A percentile compares a stretch with the other conserved stretches of the same genome.
These are phyloP conservation scores for Bremia lactucae DNA, from an alignment of 352 stramenopile genomes.

Conservation along the genomic window DNA sequence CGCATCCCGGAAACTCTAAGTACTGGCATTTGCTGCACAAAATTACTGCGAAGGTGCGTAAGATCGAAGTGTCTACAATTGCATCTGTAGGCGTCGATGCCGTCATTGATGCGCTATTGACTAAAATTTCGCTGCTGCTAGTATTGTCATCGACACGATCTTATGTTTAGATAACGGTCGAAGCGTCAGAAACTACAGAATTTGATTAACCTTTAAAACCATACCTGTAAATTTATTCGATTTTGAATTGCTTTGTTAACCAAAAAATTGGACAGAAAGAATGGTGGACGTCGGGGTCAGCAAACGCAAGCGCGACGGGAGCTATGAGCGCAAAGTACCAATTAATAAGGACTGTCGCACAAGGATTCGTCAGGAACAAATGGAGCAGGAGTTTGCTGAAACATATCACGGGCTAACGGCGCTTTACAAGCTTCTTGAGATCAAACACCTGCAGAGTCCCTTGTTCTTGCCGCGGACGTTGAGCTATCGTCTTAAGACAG, in stretches of 20 bases:
- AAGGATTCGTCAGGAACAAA: conserved; percentile 55
- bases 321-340: conserved; percentile 26
- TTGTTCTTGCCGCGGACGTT: conserved; percentile 72
- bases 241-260: no score
- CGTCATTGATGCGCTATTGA: conserved; percentile 1
- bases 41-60: conserved; percentile 74
- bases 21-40: conserved; percentile 76
- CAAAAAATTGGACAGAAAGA: neutral
- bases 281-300: conserved; percentile 22
- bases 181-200: no score
- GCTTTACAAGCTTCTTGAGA: conserved; percentile 77
- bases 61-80: conserved; percentile 5
- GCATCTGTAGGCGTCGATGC: neutral
- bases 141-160: conserved; percentile 32
- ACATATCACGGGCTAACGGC: conserved; percentile 66
- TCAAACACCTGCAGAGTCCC: conserved; percentile 55
- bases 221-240: no score
- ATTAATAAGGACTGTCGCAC: conserved; percentile 26
- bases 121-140: conserved; percentile 19
- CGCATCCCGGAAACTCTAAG: conserved; percentile 80
- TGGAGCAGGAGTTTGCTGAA: conserved; percentile 73
- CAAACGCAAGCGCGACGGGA: conserved; percentile 64
- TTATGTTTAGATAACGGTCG: no score
- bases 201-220: no score
- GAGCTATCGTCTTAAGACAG: conserved; percentile 49